Evolutionary conservation across 345 rosid species (phyloP), one percentile per base, ranked within the genome.

Genomic region (Excoecaria agallocha): DNA sequence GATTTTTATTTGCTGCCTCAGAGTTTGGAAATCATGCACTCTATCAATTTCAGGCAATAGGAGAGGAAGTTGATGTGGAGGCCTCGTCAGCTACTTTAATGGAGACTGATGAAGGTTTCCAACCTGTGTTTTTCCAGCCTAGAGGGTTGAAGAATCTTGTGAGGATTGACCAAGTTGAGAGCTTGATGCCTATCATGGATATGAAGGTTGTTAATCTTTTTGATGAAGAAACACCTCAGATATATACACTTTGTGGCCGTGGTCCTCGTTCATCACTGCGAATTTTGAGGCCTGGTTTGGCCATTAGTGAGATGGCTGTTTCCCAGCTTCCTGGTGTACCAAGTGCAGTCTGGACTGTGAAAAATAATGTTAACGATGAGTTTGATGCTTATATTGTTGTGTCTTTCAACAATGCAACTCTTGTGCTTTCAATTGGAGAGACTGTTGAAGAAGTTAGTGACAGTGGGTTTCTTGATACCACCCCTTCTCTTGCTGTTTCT

Each of bases 261-360:
- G 99, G 99, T 77, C 97, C 99, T 37, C 94, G 99, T 48, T 95
- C 99, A 6, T 90, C 98, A 12, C 79, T 93, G 55, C 91, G 99
- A 86, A 91, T 95, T 73, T 73, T 95, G 60, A 90, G 96, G 73
- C 96, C 99, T 38, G 98, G 99, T 59, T 85, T 95, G 85, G 99
- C 99, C 57, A 85, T 95, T 70, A 88, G 89, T 63, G 99, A 95
- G 84, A 95, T 93, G 98, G 99, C 97, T 64, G 99, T 93, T 63
- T 95, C 99, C 43, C 97, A 87, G 93, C 99, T 95, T 82, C 99
- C 99, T 74, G 99, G 98, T 71, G 88, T 93, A 64, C 99, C 99
- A 4, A 95, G 96, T 90, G 99, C 99, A 38, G 98, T 93, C 55
- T 95, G 99, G 99, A 95, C 99, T 11, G 99, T 95, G 80, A 95